Base-by-base conservation (phyloP, 2,329 filamentous ascomycete genomes). In the Pseudogymnoascus sp. region DNA sequence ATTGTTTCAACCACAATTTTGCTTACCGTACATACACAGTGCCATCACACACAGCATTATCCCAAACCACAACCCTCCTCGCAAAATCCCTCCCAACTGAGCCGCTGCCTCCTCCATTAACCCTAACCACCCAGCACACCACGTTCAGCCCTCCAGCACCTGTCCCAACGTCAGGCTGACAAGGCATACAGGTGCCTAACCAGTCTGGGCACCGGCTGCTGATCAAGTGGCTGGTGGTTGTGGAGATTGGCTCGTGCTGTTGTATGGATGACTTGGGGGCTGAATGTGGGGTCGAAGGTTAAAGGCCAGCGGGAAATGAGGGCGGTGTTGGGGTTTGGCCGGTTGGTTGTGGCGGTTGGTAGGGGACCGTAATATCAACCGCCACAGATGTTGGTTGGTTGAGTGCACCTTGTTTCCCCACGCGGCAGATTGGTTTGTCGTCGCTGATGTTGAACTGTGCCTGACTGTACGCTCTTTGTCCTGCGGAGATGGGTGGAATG, bases 141-240 rank as follows among this genome's bases (percentile, higher is more conserved):
- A 28, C 24, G 43, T 50, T 50, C 12, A 46, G 19, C 22, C 43
- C 22, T 50, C 19, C 41, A 24, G 10, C 11, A 24, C 19, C 41
- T 26, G 43, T 28, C 24, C 7, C 43, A 14, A 50, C 43, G 22
- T 50, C 43, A 50, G 43, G 43, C 43, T 50, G 43, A 50, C 43
- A 50, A 50, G 43, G 43, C 43, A 50, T 50, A 50, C 43, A 50
- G 43, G 24, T 43, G 24, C 24, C 43, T 50, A 50, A 50, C 43
- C 40, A 24, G n/a, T 43, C 40, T 12, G 11, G 43, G 43, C 12
- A 33, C 31, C 24, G 40, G 24, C 24, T 50, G 22, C 43, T 12
- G 43, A 50, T 50, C 22, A n/a, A 11, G 43, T 50, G 43, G 43
- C 43, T 50, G 22, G 24, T 50, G 43, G 22, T 22, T 1, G 37